These are phyloP conservation scores for Sugiyamaella sp. DNA, from an alignment of 1,139 yeast genomes.

Conservation along the genomic window DNA sequence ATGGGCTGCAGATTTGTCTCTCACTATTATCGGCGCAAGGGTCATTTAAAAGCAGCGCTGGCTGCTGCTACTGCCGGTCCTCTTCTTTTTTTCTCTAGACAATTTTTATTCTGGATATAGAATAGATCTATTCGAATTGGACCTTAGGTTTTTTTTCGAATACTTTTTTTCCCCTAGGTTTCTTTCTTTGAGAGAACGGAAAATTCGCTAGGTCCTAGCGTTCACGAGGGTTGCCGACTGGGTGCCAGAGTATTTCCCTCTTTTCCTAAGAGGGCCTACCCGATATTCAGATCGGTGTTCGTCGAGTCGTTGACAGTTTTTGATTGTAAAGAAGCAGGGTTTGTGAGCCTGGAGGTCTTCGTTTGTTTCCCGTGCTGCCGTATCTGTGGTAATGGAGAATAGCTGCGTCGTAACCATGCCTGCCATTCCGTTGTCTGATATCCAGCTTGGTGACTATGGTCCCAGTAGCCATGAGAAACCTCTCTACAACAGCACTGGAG, in stretches of 20 bases:
- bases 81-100: not conserved
- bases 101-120: not conserved
- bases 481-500: not conserved
- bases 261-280: slow-evolving; percentile 22
- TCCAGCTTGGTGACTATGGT: slow-evolving; percentile 1
- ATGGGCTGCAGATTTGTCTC: not conserved
- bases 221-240: slow-evolving; percentile 33
- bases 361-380: slow-evolving; percentile 11
- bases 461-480: not conserved
- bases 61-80: not conserved
- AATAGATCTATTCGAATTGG: slow-evolving; percentile 12
- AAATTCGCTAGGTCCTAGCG: slow-evolving; percentile 26
- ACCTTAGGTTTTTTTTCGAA: slow-evolving; percentile 13
- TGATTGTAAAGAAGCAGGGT: slow-evolving; percentile 6
- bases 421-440: slow-evolving; percentile 7
- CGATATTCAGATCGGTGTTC: slow-evolving; percentile 26
- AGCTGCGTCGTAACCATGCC: slow-evolving; percentile 4
- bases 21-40: not conserved
- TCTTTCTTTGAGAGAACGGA: slow-evolving; percentile 13
- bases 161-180: slow-evolving; percentile 9
- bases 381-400: slow-evolving; percentile 5
- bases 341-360: slow-evolving; percentile 5
- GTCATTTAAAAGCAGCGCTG: not conserved
- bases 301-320: slow-evolving; percentile 20
- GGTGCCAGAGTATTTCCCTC: slow-evolving; percentile 25